A percentile compares a stretch with the other conserved stretches of the same genome.
Evolutionary conservation across 2,329 filamentous ascomycete genomes (phyloP).

Genomic region (Colletotrichum sp.): DNA sequence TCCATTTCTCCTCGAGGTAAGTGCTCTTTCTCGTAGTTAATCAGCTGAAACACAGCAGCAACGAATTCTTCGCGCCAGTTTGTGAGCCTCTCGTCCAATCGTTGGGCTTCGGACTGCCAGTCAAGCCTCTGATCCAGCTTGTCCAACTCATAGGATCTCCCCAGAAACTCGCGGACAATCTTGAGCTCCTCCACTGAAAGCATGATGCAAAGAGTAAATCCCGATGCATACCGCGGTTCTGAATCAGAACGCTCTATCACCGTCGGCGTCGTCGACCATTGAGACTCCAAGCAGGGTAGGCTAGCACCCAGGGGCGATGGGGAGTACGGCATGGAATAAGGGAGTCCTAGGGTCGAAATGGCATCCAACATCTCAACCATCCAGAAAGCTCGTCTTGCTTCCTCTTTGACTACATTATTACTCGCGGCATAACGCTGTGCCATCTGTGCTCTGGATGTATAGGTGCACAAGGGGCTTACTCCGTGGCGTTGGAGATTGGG

Average conservation of each 20-base stretch:
- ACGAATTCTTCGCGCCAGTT: not conserved
- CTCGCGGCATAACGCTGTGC: fast-evolving
- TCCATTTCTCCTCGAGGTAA: not conserved
- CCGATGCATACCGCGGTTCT: not conserved
- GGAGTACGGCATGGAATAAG: not conserved
- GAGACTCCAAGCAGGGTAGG: not conserved
- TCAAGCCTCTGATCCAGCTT: not conserved
- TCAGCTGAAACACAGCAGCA: not conserved
- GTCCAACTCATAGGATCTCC: not conserved
- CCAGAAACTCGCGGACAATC: not conserved
- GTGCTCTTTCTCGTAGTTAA: not conserved
- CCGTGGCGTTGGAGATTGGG: fast-evolving
- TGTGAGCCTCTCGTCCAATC: not conserved
- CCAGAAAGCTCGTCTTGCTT: not conserved
- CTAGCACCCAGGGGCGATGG: not conserved
- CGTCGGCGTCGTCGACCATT: not conserved
- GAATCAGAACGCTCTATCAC: not conserved
- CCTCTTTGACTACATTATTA: fast-evolving
- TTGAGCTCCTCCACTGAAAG: not conserved
- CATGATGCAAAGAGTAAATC: not conserved
- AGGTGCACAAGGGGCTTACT: not conserved
- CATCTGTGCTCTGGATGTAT: not conserved
- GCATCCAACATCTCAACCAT: not conserved
- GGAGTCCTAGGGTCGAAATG: not conserved
- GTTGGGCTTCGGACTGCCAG: not conserved